Percentiles rank a stretch among this genome's conserved stretches.
phyloP scores from a whole-genome alignment of 257 asterid species.

The Anisodus tanguticus region DNA sequence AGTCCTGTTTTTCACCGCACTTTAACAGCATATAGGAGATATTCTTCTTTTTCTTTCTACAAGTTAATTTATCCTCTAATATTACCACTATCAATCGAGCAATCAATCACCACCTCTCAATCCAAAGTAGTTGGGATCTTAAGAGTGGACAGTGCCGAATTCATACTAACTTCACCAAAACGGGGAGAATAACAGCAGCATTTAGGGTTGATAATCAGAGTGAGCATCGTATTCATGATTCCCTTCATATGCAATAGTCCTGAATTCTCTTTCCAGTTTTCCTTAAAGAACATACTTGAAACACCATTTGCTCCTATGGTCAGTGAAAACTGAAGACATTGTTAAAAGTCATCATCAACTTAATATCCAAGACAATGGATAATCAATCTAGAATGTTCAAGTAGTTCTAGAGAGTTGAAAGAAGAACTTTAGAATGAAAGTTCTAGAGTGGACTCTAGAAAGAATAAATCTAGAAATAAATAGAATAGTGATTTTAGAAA shows the following conservation, averaged over 20 bases:
- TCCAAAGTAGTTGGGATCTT: neutral
- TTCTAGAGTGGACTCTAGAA: no score
- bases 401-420: no score
- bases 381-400: no score
- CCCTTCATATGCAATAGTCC: neutral
- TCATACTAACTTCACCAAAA: neutral
- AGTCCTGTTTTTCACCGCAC: neutral
- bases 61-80: neutral
- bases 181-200: neutral
- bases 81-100: neutral
- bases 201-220: neutral
- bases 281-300: neutral
- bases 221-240: conserved; percentile 9
- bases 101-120: neutral
- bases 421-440: no score
- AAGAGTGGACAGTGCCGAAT: neutral
- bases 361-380: no score
- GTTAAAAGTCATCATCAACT: no score
- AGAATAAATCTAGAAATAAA: no score
- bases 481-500: no score
- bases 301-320: conserved; percentile 15
- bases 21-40: neutral
- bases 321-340: conserved; percentile 1
- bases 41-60: conserved; percentile 9
- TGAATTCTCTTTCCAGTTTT: neutral